Percentiles rank a stretch among this genome's conserved stretches.
phyloP scores from a whole-genome alignment of 1,139 yeast species.

The Geotrichum restrictum region DNA sequence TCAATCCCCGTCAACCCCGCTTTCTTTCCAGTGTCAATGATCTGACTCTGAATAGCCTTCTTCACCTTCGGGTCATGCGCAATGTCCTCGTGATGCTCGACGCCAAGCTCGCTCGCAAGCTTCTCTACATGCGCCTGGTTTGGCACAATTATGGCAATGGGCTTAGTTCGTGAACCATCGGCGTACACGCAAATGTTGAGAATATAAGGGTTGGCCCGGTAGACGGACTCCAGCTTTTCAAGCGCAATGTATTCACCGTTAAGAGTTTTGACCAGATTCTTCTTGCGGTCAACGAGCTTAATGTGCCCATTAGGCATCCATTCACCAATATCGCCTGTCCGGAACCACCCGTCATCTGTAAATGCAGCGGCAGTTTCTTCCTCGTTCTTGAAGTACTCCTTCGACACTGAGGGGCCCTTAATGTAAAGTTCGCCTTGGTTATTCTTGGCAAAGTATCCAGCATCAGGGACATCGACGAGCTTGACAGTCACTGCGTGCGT shows the following conservation, averaged over 20 bases:
- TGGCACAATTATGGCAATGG: constrained; percentile 86
- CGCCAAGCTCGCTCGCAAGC: constrained; percentile 53
- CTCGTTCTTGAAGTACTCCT: constrained; percentile 78
- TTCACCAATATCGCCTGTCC: constrained; percentile 95
- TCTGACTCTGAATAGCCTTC: constrained; percentile 52
- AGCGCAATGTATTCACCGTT: constrained; percentile 98
- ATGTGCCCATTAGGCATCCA: constrained; percentile 81
- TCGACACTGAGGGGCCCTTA: constrained; percentile 67
- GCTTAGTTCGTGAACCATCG: constrained; percentile 79
- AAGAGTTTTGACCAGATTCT: constrained; percentile 90
- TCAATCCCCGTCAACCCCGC: constrained; percentile 87
- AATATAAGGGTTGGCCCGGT: constrained; percentile 78
- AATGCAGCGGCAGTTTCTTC: constrained; percentile 76
- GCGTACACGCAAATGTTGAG: constrained; percentile 89
- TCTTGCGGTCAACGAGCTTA: constrained; percentile 86
- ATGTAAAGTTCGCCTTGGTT: constrained; percentile 90
- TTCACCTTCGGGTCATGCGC: constrained; percentile 57
- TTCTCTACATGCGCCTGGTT: constrained; percentile 62
- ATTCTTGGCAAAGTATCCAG: constrained; percentile 86
- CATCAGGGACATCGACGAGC: constrained; percentile 85
- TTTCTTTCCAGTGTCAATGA: constrained; percentile 69
- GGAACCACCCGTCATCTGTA: constrained; percentile 87
- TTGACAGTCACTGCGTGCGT: constrained; percentile 82
- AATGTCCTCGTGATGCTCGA: constrained; percentile 50
- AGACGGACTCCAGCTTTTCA: constrained; percentile 77